These are phyloP conservation scores for Liquidambar formosana DNA, from an alignment of 164 flowering plant genomes.

Conservation along the genomic window DNA sequence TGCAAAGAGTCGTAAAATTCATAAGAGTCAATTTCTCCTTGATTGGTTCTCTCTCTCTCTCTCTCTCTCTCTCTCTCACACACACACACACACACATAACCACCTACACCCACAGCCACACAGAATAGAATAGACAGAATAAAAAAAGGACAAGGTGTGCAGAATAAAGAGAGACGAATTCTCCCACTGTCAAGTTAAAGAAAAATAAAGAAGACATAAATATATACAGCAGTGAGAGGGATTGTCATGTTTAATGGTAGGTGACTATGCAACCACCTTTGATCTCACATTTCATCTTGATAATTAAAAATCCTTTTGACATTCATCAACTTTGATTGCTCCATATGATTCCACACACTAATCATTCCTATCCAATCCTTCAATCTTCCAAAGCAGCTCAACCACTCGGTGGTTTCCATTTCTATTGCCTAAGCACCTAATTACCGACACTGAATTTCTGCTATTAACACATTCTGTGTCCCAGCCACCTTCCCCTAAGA, in stretches of 20 bases:
- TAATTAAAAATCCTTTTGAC: conserved; percentile 12
- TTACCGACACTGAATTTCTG: neutral
- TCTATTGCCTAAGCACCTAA: neutral
- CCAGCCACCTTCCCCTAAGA: neutral
- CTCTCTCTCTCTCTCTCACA: no score
- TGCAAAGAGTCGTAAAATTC: no score
- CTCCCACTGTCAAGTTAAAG: no score
- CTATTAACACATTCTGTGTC: neutral
- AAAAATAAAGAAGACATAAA: neutral
- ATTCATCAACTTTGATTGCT: conserved; percentile 28
- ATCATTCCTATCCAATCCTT: conserved; percentile 15
- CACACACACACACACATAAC: no score
- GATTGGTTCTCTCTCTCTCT: no score
- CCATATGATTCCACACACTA: conserved; percentile 27
- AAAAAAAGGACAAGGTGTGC: no score
- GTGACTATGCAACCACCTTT: conserved; percentile 43
- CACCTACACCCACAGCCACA: no score
- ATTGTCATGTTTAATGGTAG: conserved; percentile 32
- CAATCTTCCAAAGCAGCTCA: conserved; percentile 22
- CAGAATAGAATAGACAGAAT: no score
- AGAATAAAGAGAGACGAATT: no score
- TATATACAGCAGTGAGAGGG: conserved; percentile 21
- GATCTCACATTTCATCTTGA: conserved; percentile 28
- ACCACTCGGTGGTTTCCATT: conserved; percentile 23
- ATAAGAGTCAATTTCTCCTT: no score